These are phyloP conservation scores for Solanum microdontum DNA, from an alignment of 257 asterid genomes.

Conservation along the genomic window DNA sequence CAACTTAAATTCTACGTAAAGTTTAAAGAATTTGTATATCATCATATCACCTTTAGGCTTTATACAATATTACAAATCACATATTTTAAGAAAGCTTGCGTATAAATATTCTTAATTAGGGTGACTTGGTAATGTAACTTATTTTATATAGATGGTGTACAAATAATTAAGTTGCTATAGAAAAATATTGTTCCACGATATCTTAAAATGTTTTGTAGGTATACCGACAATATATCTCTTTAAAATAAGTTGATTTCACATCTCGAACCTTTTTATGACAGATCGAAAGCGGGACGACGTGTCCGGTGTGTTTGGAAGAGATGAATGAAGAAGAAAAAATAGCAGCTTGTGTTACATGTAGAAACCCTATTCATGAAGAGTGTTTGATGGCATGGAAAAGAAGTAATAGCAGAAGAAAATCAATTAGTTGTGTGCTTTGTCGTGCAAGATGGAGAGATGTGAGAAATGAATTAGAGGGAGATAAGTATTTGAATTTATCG, in stretches of 20 bases:
- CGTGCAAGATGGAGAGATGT: conserved; percentile 81
- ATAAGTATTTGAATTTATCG: conserved; percentile 69
- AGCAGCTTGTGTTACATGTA: conserved; percentile 69
- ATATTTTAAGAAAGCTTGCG: neutral
- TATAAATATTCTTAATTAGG: neutral
- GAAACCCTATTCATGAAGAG: conserved; percentile 66
- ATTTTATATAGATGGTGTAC: neutral
- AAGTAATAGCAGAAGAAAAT: conserved; percentile 50
- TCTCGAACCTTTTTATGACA: neutral
- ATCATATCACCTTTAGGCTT: neutral
- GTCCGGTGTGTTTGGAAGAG: conserved; percentile 97
- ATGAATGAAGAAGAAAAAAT: conserved; percentile 55
- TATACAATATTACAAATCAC: neutral
- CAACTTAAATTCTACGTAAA: neutral
- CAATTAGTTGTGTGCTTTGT: conserved; percentile 78
- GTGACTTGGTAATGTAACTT: neutral
- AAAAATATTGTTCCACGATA: neutral
- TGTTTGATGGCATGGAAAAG: conserved; percentile 82
- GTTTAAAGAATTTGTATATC: neutral
- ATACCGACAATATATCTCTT: neutral
- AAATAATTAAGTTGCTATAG: neutral
- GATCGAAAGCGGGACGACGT: conserved; percentile 39
- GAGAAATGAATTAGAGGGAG: conserved; percentile 31
- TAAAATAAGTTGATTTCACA: neutral
- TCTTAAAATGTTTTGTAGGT: neutral